phyloP scores from a whole-genome alignment of 225 moss, liverwort and hornwort genomes.

The Anthoceros angustus region DNA sequence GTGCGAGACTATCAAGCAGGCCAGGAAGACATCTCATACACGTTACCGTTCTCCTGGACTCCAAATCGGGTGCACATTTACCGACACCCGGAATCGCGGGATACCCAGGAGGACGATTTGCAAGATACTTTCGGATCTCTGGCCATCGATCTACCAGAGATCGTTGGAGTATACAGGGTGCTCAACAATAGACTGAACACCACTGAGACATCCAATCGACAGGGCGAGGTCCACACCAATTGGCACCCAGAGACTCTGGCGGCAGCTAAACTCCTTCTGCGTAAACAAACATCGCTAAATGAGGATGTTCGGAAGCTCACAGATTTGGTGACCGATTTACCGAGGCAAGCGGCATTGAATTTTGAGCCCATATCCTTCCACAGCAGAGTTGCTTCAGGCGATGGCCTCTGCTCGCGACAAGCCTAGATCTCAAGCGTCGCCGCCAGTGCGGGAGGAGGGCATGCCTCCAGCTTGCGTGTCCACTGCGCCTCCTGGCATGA shows the following conservation, averaged over 20 bases:
- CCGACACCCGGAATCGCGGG: too few relatives aligned
- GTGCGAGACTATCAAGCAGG: too few relatives aligned
- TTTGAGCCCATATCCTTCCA: background rate
- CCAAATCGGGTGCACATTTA: too few relatives aligned
- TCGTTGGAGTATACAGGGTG: background rate
- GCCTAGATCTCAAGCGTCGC: background rate
- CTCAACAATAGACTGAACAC: constrained; percentile 1
- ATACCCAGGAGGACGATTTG: too few relatives aligned
- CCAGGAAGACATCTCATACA: too few relatives aligned
- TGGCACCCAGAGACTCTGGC: background rate
- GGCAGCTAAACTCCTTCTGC: background rate
- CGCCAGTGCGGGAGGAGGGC: background rate
- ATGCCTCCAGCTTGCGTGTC: background rate
- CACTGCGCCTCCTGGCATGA: background rate
- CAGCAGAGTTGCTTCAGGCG: too few relatives aligned
- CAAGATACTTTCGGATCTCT: background rate
- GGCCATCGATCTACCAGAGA: background rate
- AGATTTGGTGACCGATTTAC: too few relatives aligned
- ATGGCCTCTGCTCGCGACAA: background rate
- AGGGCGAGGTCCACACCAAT: background rate
- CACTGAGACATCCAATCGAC: background rate
- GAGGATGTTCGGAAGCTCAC: too few relatives aligned
- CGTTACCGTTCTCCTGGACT: too few relatives aligned
- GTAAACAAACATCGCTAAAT: background rate
- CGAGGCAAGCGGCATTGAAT: background rate